A percentile compares a stretch with the other conserved stretches of the same genome.
These are phyloP conservation scores for Boletus edulis DNA, from an alignment of 768 basidiomycete species.

Conservation along the genomic window DNA sequence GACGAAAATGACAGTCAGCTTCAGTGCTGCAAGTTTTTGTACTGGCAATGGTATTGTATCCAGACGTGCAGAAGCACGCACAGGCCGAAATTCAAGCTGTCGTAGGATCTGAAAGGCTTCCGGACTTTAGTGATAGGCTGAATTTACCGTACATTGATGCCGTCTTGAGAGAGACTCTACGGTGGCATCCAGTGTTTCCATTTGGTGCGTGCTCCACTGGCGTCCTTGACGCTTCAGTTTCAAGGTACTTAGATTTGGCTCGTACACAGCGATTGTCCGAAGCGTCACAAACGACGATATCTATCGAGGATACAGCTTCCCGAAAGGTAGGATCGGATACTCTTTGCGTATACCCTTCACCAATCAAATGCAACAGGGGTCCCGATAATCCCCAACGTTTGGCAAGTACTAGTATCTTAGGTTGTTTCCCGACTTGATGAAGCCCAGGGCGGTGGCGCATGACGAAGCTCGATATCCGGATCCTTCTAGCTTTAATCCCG, in stretches of 20 bases:
- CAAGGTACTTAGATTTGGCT: not conserved
- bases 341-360: too few species aligned
- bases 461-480: constrained; percentile 5
- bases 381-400: constrained; percentile 7
- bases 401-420: not conserved
- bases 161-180: constrained; percentile 3
- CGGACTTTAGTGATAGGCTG: not conserved
- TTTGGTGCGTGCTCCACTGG: not conserved
- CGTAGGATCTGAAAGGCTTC: constrained; percentile 6
- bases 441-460: constrained; percentile 5
- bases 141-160: constrained; percentile 1
- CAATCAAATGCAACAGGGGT: not conserved
- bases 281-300: constrained; percentile 5
- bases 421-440: not conserved
- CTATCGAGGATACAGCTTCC: constrained; percentile 9
- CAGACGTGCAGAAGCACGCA: constrained; percentile 9
- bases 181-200: constrained; percentile 7
- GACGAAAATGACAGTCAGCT: constrained; percentile 1
- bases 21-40: not conserved
- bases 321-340: not conserved
- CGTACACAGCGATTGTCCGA: constrained; percentile 1
- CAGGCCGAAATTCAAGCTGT: constrained; percentile 6
- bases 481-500: not conserved
- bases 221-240: not conserved
- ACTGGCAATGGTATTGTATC: constrained; percentile 6